Evolutionary conservation across 2,329 filamentous ascomycete genomes (phyloP), one percentile per base, ranked within the genome.

Genomic region (Penicillium sp.): DNA sequence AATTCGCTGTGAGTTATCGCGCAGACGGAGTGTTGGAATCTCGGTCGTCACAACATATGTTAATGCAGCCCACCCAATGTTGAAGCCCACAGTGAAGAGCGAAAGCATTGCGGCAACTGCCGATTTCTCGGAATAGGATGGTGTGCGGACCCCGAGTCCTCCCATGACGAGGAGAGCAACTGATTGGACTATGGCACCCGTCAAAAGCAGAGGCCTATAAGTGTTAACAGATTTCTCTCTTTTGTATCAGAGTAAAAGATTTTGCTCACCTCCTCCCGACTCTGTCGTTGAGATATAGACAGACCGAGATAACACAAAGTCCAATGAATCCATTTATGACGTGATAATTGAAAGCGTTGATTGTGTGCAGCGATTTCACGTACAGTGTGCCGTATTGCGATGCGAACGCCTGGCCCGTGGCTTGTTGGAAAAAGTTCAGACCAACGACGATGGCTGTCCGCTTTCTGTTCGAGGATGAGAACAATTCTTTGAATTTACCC

Each of bases 391-490:
- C 61, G 45, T 67, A 67, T 32, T 50, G 50, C 1, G 54, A 52
- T 3, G 54, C 42, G 38, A 66, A 65, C 1, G 56, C 50, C 42
- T 60, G 57, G 1, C 64, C 63, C 16, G 65, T 68, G 1, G 58
- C 53, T 42, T 66, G 63, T 18, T 62, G 53, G 44, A 65, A 66
- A 48, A 67, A 63, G 48, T 63, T 65, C 16, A 60, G 54, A 3
- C 48, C 53, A 21, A 63, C 32, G 10, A 58, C 58, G 13, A 68
- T 56, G 1, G 58, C 10, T 6, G 65, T 67, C 14, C 65, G 55
- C 45, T 63, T 65, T 16, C 58, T 42, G 46, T 68, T 66, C 7
- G 43, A 44, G 3, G 55, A 53, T 14, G 54, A 32, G 21, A 62
- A 61, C 2, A 68, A 41, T 5, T 67, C 65, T 7, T 27, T 44